phyloP scores from a whole-genome alignment of 2,329 filamentous ascomycete genomes.

The Epichloe sylvatica region DNA sequence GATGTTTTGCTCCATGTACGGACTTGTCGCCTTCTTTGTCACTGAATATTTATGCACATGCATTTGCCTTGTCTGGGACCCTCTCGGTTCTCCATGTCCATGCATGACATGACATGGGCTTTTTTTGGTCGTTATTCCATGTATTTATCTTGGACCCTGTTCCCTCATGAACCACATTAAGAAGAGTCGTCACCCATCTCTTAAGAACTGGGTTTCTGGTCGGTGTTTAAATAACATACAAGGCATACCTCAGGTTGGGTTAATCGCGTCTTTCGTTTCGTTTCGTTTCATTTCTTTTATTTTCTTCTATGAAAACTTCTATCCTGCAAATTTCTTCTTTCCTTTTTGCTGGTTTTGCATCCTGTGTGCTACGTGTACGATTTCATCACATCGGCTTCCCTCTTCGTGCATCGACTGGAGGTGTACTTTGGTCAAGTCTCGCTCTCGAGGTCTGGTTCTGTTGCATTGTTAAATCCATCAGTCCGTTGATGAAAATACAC shows the following conservation, averaged over 20 bases:
- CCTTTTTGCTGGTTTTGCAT: neutral
- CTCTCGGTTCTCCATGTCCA: constrained; percentile 24
- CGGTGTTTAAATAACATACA: neutral
- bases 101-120: constrained; percentile 18
- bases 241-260: neutral
- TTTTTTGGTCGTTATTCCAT: neutral
- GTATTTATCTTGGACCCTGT: constrained; percentile 3
- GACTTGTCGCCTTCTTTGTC: constrained; percentile 5
- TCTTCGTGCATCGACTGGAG: neutral
- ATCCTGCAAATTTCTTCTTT: neutral
- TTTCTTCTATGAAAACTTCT: neutral
- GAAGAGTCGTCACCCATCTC: neutral
- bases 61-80: constrained; percentile 16
- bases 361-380: neutral
- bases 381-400: neutral
- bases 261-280: neutral
- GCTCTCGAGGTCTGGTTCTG: neutral
- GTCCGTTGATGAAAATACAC: neutral
- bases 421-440: neutral
- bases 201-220: neutral
- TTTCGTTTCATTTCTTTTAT: neutral
- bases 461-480: neutral
- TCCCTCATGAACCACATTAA: neutral
- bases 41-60: constrained; percentile 9
- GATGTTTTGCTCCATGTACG: neutral